phyloP scores from a whole-genome alignment of 768 basidiomycete genomes.

The Kwoniella sp. region DNA sequence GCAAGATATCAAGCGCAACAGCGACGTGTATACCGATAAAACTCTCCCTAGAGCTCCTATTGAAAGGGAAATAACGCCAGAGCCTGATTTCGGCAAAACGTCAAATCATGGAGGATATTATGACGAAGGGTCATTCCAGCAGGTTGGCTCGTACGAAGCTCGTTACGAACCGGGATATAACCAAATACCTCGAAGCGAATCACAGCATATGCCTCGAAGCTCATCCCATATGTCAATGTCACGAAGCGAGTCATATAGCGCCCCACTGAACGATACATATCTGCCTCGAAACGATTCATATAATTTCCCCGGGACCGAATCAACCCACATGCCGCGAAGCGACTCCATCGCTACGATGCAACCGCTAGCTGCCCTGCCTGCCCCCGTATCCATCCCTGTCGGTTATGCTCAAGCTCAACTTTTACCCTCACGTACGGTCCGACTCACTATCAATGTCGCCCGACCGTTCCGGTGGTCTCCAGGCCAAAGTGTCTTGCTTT shows the following conservation, averaged over 20 bases:
- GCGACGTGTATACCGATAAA: slow-evolving; percentile 29
- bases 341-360: slow-evolving; percentile 9
- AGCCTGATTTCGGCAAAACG: slow-evolving; percentile 23
- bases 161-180: slow-evolving; percentile 36
- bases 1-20: slow-evolving; percentile 28
- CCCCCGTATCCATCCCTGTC: slow-evolving; percentile 62
- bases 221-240: background rate
- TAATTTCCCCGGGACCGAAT: background rate
- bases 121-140: slow-evolving; percentile 46
- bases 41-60: slow-evolving; percentile 31
- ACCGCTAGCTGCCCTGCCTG: slow-evolving; percentile 8
- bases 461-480: slow-evolving; percentile 68
- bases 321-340: slow-evolving; percentile 4
- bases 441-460: slow-evolving; percentile 66
- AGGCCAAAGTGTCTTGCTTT: slow-evolving; percentile 76
- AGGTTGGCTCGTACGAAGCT: slow-evolving; percentile 40
- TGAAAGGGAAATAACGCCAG: background rate
- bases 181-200: slow-evolving; percentile 3
- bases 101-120: slow-evolving; percentile 28
- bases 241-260: background rate
- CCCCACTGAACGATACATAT: background rate
- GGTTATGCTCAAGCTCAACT: slow-evolving; percentile 72
- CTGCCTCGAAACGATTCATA: slow-evolving; percentile 1
- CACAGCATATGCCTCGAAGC: slow-evolving; percentile 10
- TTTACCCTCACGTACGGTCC: slow-evolving; percentile 69